phyloP scores from a whole-genome alignment of 1,284 basidiomycete species.

The Thelephora terrestris region DNA sequence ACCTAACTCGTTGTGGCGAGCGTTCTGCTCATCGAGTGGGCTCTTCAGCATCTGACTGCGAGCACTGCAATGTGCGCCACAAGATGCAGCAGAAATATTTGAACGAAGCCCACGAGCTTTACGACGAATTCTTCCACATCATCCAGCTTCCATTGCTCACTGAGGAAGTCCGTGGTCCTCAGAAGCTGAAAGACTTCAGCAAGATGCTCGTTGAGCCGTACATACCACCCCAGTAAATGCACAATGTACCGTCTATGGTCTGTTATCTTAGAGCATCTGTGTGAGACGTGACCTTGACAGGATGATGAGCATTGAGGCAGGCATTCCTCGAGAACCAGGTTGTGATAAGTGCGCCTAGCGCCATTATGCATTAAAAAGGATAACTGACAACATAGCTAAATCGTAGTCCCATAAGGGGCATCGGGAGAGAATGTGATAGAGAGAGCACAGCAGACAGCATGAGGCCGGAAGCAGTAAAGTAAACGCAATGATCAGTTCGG shows the following conservation, averaged over 20 bases:
- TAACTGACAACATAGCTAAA: too few relatives aligned
- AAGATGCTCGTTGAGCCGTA: slow-evolving; percentile 74
- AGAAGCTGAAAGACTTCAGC: slow-evolving; percentile 87
- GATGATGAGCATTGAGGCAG: background rate
- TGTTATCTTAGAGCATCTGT: too few relatives aligned
- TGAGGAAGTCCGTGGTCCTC: slow-evolving; percentile 92
- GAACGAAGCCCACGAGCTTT: slow-evolving; percentile 87
- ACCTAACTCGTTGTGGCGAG: slow-evolving; percentile 2
- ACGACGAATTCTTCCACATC: slow-evolving; percentile 97
- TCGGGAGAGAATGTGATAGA: too few relatives aligned
- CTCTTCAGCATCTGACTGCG: slow-evolving; percentile 73
- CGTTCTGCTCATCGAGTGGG: slow-evolving; percentile 1
- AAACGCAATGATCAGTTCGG: too few relatives aligned
- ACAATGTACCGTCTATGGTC: too few relatives aligned
- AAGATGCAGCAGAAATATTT: slow-evolving; percentile 99
- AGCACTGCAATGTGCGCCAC: slow-evolving; percentile 89
- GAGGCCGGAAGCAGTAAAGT: too few relatives aligned
- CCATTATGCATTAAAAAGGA: too few relatives aligned
- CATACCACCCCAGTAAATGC: slow-evolving; percentile 15
- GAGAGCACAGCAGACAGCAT: too few relatives aligned
- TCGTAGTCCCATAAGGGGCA: too few relatives aligned
- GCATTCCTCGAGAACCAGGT: too few relatives aligned
- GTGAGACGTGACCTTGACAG: background rate
- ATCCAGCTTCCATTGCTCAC: slow-evolving; percentile 88
- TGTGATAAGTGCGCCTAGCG: too few relatives aligned